These are phyloP conservation scores for Nakazawaea ambrosiae DNA, from an alignment of 805 yeast genomes.

Conservation along the genomic window DNA sequence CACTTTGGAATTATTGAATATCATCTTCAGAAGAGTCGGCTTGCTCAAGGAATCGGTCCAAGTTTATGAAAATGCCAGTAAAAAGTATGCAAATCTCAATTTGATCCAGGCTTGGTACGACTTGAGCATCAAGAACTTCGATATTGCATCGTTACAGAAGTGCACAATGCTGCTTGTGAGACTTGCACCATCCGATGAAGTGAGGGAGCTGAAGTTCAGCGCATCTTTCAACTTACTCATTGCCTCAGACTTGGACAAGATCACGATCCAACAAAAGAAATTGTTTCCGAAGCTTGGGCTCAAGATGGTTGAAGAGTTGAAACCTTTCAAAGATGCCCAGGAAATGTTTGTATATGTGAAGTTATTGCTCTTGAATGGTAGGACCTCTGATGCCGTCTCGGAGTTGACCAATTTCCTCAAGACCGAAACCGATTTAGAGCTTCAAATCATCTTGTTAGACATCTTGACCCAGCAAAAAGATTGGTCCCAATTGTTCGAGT, in stretches of 20 bases:
- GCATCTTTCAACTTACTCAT: slow-evolving; percentile 48
- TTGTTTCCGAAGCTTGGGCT: slow-evolving; percentile 57
- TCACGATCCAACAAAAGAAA: slow-evolving; percentile 36
- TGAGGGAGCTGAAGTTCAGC: slow-evolving; percentile 39
- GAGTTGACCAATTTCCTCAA: slow-evolving; percentile 24
- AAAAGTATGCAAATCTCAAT: slow-evolving; percentile 45
- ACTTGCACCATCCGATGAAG: slow-evolving; percentile 20
- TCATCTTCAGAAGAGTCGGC: slow-evolving; percentile 34
- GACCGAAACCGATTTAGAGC: slow-evolving; percentile 49
- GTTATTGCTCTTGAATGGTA: slow-evolving; percentile 33
- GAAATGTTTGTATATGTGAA: slow-evolving; percentile 56
- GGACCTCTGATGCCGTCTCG: slow-evolving; percentile 27
- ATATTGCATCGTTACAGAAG: slow-evolving; percentile 47
- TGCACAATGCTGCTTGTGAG: slow-evolving; percentile 38
- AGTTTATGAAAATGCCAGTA: slow-evolving; percentile 51
- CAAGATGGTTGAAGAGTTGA: slow-evolving; percentile 43
- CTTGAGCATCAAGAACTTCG: slow-evolving; percentile 37
- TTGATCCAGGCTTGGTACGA: slow-evolving; percentile 53
- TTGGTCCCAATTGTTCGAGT: slow-evolving; percentile 36
- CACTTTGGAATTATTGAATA: slow-evolving; percentile 40
- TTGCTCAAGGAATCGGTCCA: slow-evolving; percentile 33
- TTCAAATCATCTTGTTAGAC: slow-evolving; percentile 47
- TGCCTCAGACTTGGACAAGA: slow-evolving; percentile 25
- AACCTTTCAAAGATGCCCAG: slow-evolving; percentile 52
- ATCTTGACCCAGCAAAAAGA: slow-evolving; percentile 33